Conservation (phyloP, 169 alveolate genomes). For the Eimeria tenella region DNA sequence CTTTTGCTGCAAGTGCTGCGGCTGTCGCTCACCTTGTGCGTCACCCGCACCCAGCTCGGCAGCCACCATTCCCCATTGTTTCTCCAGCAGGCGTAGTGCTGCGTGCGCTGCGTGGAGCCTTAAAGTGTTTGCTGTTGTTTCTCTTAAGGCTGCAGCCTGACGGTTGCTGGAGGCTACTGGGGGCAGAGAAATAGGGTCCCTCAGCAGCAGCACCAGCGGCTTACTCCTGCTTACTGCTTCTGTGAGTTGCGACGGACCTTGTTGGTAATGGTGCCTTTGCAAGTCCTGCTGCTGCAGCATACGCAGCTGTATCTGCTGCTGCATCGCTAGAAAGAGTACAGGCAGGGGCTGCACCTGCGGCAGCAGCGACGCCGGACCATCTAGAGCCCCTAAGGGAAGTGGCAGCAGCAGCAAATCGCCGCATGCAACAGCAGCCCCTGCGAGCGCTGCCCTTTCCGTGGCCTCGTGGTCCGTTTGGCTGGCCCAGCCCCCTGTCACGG, state of each 20-base stretch:
- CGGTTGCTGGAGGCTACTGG: neutral
- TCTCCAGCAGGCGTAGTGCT: slow-evolving; percentile 39
- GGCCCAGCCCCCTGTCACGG: slow-evolving; percentile 40
- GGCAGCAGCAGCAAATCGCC: slow-evolving; percentile 67
- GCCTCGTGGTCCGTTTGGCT: slow-evolving; percentile 24
- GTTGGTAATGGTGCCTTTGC: neutral
- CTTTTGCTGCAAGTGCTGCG: neutral
- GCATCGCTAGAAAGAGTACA: slow-evolving; percentile 20
- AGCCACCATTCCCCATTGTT: slow-evolving; percentile 10
- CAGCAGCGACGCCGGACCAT: slow-evolving; percentile 5
- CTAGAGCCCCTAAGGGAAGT: slow-evolving; percentile 32
- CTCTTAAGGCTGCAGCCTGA: neutral
- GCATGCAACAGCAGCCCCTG: slow-evolving; percentile 68
- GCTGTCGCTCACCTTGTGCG: neutral
- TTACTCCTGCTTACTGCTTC: slow-evolving; percentile 46
- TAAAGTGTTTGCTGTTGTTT: neutral
- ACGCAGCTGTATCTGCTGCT: slow-evolving; percentile 41
- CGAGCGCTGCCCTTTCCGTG: slow-evolving; percentile 21
- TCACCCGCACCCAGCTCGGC: neutral
- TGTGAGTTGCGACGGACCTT: neutral
- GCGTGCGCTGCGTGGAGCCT: slow-evolving; percentile 16
- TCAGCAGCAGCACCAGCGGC: slow-evolving; percentile 44
- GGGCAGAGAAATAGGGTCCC: neutral
- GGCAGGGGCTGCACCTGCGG: slow-evolving; percentile 65
- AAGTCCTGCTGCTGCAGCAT: slow-evolving; percentile 25